Evolutionary conservation across 2,329 filamentous ascomycete genomes (phyloP).

Genomic region (Monosporascus sp.): DNA sequence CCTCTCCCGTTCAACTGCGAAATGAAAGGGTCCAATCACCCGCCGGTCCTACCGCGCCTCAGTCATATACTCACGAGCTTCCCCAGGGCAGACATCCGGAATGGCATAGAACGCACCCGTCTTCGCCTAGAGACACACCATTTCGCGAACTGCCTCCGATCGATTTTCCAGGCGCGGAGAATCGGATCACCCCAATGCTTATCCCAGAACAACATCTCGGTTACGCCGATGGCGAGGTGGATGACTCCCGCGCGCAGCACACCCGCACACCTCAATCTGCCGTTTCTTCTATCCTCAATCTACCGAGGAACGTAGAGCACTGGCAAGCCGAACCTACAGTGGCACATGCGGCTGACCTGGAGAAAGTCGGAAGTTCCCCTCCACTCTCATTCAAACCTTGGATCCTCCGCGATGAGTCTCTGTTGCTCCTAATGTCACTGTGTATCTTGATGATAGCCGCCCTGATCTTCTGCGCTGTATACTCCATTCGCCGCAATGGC

Average conservation of each 20-base stretch:
- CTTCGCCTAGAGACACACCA: neutral
- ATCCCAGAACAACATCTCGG: neutral
- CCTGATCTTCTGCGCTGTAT: conserved; percentile 68
- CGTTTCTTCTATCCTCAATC: conserved; percentile 4
- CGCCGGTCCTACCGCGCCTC: neutral
- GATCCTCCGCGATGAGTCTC: conserved; percentile 61
- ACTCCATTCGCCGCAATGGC: conserved; percentile 57
- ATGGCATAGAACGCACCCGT: neutral
- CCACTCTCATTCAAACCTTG: conserved; percentile 65
- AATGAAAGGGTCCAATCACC: neutral
- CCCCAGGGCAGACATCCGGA: neutral
- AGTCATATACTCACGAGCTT: neutral
- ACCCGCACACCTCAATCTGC: neutral
- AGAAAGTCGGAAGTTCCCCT: conserved; percentile 34
- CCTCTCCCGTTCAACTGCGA: neutral
- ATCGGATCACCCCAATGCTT: neutral
- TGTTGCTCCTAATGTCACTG: conserved; percentile 54
- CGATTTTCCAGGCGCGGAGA: neutral
- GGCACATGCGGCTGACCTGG: conserved; percentile 26
- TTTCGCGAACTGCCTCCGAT: neutral
- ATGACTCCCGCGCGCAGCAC: conserved; percentile 5
- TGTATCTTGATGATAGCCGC: conserved; percentile 66
- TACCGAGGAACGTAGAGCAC: conserved; percentile 24
- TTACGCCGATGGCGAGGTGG: neutral
- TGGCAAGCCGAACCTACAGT: conserved; percentile 18